phyloP scores from a whole-genome alignment of 2,329 filamentous ascomycete species.

The Lachnellula cervina region DNA sequence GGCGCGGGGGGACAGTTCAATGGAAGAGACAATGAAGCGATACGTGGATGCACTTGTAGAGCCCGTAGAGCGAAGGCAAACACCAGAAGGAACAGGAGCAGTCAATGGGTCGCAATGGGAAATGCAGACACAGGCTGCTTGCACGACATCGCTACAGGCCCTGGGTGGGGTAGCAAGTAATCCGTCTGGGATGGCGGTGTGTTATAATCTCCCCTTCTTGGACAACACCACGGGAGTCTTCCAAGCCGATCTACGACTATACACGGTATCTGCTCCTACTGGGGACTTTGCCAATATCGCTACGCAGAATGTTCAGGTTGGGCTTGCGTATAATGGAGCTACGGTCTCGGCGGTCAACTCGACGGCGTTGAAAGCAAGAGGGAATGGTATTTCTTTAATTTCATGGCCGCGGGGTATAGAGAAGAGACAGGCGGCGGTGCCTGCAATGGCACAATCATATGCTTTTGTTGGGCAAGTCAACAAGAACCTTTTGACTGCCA shows the following conservation, averaged over 20 bases:
- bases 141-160: constrained; percentile 48
- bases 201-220: constrained; percentile 74
- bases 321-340: constrained; percentile 50
- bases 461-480: constrained; percentile 67
- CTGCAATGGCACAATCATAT: constrained; percentile 55
- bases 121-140: constrained; percentile 51
- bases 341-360: constrained; percentile 42
- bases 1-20: constrained; percentile 20
- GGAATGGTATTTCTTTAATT: constrained; percentile 21
- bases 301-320: constrained; percentile 49
- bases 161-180: constrained; percentile 58
- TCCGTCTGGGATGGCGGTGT: constrained; percentile 71
- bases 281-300: constrained; percentile 49
- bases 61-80: constrained; percentile 25
- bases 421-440: constrained; percentile 20
- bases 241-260: constrained; percentile 71
- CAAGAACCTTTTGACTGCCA: constrained; percentile 45
- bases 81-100: constrained; percentile 9
- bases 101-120: constrained; percentile 53
- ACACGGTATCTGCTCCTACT: constrained; percentile 57
- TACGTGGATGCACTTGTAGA: constrained; percentile 29
- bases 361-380: constrained; percentile 19
- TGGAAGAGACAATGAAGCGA: constrained; percentile 27
- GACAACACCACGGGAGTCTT: constrained; percentile 66
- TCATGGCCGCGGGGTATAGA: constrained; percentile 21